These are phyloP conservation scores for Eucalyptus curtisii DNA, from an alignment of 345 rosid species.

Conservation along the genomic window DNA sequence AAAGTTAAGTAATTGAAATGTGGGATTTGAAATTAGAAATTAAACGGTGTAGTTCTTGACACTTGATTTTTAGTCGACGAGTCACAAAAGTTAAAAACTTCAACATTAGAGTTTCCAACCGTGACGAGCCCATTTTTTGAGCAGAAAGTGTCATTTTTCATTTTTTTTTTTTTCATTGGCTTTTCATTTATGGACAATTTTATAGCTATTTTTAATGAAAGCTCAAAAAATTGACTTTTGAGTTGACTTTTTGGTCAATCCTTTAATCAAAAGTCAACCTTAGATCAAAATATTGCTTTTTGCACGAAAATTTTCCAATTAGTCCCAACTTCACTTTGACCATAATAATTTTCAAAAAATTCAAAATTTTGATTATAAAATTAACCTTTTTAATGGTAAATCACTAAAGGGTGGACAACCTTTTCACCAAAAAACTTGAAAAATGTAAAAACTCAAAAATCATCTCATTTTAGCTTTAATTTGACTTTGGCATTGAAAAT, in stretches of 20 bases:
- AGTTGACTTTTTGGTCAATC: neutral
- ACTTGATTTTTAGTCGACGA: too few species aligned
- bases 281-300: too few species aligned
- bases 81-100: neutral
- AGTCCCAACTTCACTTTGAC: neutral
- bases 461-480: neutral
- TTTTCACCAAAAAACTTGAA: too few species aligned
- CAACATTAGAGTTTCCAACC: neutral
- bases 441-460: too few species aligned
- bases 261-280: neutral
- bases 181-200: too few species aligned
- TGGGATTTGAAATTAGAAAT: neutral
- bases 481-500: neutral
- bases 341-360: neutral
- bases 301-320: neutral
- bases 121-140: accelerated
- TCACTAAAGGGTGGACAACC: neutral
- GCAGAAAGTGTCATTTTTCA: neutral
- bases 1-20: neutral
- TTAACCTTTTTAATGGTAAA: too few species aligned
- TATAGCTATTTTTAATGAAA: too few species aligned
- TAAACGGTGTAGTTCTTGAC: neutral
- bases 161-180: too few species aligned
- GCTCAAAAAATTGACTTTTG: neutral
- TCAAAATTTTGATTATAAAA: too few species aligned